Base-by-base conservation (phyloP, 1,139 yeast species). In the Arxiozyma slooffiae region DNA sequence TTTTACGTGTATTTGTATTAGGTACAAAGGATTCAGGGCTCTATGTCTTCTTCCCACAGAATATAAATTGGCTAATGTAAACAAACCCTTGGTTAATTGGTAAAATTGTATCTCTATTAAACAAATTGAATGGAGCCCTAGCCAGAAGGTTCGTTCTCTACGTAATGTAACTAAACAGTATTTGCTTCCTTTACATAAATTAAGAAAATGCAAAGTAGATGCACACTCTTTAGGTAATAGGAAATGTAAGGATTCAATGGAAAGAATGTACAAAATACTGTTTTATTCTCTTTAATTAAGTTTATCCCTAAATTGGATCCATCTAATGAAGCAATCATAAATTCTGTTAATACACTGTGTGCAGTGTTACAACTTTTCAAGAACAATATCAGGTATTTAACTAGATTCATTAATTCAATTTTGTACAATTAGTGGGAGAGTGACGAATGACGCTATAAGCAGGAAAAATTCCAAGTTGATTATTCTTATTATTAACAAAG, bases 21-120 rank as follows among this genome's bases (percentile, higher is more conserved):
- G 51, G 80, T 73, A 48, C 58, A 39, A 49, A 55, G 2, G 43
- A 50, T 7, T 22, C 49, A 11, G 21, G 48, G n/a, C 46, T 43
- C 2, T 67, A 72, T 16, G 65, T 70, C 14, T 78, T 85, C 55
- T n/a, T n/a, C 82, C 86, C 0, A 63, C 68, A 21, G 82, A 76
- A 23, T 85, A 84, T 61, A 71, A 74, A 52, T 89, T 88, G 67
- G 82, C 88, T 59, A 77, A 77, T 24, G 76, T 82, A 4, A n/a
- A 89, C 95, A 0, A 85, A 87, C 40, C 97, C 97, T 2, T 90
- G 97, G 97, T 71, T 89, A 20, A 76, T 81, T 20, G 80, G 86
- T 38, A 84, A 83, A 62, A 70, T 87, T n/a, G 73, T 87, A 43
- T 67, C 65, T 5, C 41, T 65, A 39, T 53, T 65, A 26, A 59